Evolutionary conservation across 2,329 filamentous ascomycete genomes (phyloP).

Genomic region (Paecilomyces niveus): DNA sequence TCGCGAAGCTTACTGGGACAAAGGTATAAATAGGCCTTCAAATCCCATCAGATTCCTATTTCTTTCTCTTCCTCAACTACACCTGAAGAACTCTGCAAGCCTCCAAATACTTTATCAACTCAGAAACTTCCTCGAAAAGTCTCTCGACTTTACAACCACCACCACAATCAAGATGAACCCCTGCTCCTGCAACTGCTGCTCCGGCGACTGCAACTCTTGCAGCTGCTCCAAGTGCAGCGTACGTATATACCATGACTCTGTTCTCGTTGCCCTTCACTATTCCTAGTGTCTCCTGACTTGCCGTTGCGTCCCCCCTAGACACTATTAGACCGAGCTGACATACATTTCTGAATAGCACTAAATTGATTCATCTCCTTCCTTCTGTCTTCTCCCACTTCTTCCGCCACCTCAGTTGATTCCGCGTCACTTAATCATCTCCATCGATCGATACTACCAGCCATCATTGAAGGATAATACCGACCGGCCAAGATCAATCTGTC

Average conservation of each 20-base stretch:
- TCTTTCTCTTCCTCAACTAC: neutral
- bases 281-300: neutral
- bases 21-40: neutral
- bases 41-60: neutral
- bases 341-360: neutral
- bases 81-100: neutral
- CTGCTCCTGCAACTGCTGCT: conserved; percentile 34
- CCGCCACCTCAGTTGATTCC: neutral
- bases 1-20: neutral
- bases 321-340: neutral
- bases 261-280: neutral
- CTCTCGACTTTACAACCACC: neutral
- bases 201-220: conserved; percentile 31
- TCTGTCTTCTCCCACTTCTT: neutral
- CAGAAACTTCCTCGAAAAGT: neutral
- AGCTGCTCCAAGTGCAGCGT: conserved; percentile 30
- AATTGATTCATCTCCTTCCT: neutral
- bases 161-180: conserved; percentile 27
- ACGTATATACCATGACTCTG: conserved; percentile 11
- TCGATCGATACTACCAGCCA: neutral
- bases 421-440: neutral
- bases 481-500: neutral
- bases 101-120: neutral
- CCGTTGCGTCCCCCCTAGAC: neutral
- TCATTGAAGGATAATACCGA: neutral